Percentiles rank a stretch among this genome's conserved stretches.
Conservation (phyloP, 2,329 filamentous ascomycete genomes). For the Ceratocystis diversiconidia region DNA sequence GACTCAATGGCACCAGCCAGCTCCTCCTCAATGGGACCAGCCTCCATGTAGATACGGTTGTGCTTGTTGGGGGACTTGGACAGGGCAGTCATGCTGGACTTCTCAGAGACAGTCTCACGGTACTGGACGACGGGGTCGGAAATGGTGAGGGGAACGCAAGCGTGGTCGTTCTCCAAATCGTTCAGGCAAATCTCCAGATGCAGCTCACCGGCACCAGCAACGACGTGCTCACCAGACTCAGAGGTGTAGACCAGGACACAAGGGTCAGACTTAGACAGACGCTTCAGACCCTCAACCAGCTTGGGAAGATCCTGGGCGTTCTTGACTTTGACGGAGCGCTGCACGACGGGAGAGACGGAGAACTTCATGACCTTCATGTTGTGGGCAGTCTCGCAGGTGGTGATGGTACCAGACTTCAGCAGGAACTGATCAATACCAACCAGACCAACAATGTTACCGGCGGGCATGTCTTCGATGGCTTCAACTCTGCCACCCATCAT, state of each 20-base stretch:
- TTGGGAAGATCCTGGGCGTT: slow-evolving; percentile 99
- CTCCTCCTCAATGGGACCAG: slow-evolving; percentile 83
- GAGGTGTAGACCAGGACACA: slow-evolving; percentile 85
- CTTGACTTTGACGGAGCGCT: slow-evolving; percentile 98
- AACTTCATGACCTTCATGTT: slow-evolving; percentile 99
- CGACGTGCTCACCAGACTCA: slow-evolving; percentile 94
- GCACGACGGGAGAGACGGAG: slow-evolving; percentile 98
- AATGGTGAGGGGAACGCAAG: slow-evolving; percentile 92
- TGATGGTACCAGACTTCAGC: slow-evolving; percentile 99
- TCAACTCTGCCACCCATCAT: slow-evolving; percentile 99
- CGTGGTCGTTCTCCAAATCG: slow-evolving; percentile 99
- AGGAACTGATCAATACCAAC: slow-evolving; percentile 99
- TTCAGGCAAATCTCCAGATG: slow-evolving; percentile 99
- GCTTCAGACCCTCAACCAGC: slow-evolving; percentile 99
- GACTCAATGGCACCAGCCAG: slow-evolving; percentile 77
- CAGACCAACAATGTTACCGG: slow-evolving; percentile 98
- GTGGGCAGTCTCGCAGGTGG: slow-evolving; percentile 92
- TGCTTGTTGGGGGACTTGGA: slow-evolving; percentile 99
- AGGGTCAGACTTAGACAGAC: slow-evolving; percentile 99
- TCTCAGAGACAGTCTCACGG: slow-evolving; percentile 80
- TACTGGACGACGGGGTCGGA: slow-evolving; percentile 97
- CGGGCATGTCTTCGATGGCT: slow-evolving; percentile 96
- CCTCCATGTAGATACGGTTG: slow-evolving; percentile 98
- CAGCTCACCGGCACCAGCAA: slow-evolving; percentile 97
- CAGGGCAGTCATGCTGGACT: slow-evolving; percentile 87